Evolutionary conservation across 2,329 filamentous ascomycete species (phyloP).

Genomic region (Hyphodiscus sp.): DNA sequence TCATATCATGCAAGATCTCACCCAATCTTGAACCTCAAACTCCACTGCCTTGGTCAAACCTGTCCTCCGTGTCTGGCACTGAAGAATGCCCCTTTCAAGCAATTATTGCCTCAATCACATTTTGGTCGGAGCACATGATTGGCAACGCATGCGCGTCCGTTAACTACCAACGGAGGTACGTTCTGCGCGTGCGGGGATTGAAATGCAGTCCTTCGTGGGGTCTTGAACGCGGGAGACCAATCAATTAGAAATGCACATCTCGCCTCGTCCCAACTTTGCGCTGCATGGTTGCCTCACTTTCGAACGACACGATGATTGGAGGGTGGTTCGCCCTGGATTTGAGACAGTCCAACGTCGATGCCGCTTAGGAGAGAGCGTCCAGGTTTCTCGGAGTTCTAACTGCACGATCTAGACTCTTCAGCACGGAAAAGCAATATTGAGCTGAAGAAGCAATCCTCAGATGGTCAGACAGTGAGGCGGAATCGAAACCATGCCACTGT

Average conservation of each 20-base stretch:
- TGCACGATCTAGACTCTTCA: too few relatives aligned
- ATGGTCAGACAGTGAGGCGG: too few relatives aligned
- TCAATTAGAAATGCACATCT: slow-evolving; percentile 4
- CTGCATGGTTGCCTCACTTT: slow-evolving; percentile 10
- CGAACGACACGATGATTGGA: not conserved
- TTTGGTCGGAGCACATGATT: slow-evolving; percentile 19
- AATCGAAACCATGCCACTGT: too few relatives aligned
- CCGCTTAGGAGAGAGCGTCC: too few relatives aligned
- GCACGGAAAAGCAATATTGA: too few relatives aligned
- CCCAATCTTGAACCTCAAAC: not conserved
- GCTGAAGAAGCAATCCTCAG: too few relatives aligned
- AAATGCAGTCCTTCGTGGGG: slow-evolving; percentile 11
- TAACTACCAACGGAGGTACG: slow-evolving; percentile 13
- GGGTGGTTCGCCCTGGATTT: not conserved
- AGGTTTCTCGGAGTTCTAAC: too few relatives aligned
- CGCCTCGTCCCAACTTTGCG: slow-evolving; percentile 12
- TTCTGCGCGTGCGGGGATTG: slow-evolving; percentile 18
- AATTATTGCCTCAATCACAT: slow-evolving; percentile 2
- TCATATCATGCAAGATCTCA: not conserved
- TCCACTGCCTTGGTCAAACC: not conserved
- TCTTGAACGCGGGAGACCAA: slow-evolving; percentile 13
- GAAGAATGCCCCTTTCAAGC: not conserved
- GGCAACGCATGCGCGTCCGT: slow-evolving; percentile 18
- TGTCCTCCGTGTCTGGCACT: not conserved
- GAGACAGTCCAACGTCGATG: not conserved